Evolutionary conservation across 2,329 filamentous ascomycete genomes (phyloP).

Genomic region (Talaromyces amestolkiae): DNA sequence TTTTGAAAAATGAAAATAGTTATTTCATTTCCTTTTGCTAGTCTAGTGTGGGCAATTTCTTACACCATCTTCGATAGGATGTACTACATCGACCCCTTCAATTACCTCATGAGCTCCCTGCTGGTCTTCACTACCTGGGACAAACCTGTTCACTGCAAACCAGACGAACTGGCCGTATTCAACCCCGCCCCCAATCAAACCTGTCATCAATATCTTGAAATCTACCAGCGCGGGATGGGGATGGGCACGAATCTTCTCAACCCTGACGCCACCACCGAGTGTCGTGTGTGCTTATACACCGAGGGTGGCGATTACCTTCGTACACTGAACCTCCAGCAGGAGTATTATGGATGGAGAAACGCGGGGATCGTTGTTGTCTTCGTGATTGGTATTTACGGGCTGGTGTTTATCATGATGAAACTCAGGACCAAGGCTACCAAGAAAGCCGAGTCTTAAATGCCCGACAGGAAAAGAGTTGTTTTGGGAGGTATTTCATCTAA

Average conservation of each 20-base stretch:
- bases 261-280: constrained; percentile 55
- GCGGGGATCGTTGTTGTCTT: constrained; percentile 60
- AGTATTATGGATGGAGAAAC: constrained; percentile 66
- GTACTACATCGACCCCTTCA: constrained; percentile 62
- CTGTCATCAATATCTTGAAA: constrained; percentile 57
- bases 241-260: constrained; percentile 56
- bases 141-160: constrained; percentile 46
- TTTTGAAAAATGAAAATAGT: too few relatives aligned
- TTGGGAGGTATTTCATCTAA: too few relatives aligned
- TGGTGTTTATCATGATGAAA: constrained; percentile 46
- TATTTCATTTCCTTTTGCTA: too few relatives aligned
- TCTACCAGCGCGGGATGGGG: constrained; percentile 52
- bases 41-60: too few relatives aligned
- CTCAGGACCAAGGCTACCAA: constrained; percentile 38
- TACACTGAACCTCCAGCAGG: constrained; percentile 59
- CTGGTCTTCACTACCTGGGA: constrained; percentile 54
- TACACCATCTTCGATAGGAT: too few relatives aligned
- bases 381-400: constrained; percentile 53
- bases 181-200: constrained; percentile 45
- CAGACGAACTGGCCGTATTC: constrained; percentile 51
- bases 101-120: constrained; percentile 59
- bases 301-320: constrained; percentile 60
- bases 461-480: too few relatives aligned
- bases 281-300: constrained; percentile 61
- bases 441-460: constrained; percentile 32